These are phyloP conservation scores for Kodamaea suecica DNA, from an alignment of 1,139 yeast genomes.

Conservation along the genomic window DNA sequence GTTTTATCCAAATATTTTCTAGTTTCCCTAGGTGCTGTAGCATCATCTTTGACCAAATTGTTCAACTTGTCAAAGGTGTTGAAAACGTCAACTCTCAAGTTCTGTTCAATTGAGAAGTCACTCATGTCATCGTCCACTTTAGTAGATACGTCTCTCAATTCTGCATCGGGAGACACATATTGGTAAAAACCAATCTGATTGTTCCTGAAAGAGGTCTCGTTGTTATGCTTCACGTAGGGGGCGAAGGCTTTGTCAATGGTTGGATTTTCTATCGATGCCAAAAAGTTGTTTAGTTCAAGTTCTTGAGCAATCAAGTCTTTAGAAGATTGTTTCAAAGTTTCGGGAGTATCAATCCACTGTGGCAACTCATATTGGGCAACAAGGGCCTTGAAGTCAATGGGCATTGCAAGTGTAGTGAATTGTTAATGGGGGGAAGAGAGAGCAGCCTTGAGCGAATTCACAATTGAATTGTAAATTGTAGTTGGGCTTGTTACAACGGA, in stretches of 20 bases:
- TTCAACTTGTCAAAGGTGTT: conserved; percentile 53
- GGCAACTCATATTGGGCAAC: conserved; percentile 24
- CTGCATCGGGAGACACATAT: conserved; percentile 68
- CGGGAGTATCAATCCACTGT: conserved; percentile 59
- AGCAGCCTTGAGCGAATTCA: too few relatives aligned
- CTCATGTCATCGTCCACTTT: conserved; percentile 57
- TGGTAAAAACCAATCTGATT: conserved; percentile 61
- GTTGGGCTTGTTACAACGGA: too few relatives aligned
- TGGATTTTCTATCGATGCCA: conserved; percentile 51
- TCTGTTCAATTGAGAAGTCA: conserved; percentile 59
- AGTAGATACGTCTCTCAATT: conserved; percentile 66
- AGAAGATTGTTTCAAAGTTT: conserved; percentile 42
- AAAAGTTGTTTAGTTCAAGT: conserved; percentile 47
- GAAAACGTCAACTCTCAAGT: conserved; percentile 66
- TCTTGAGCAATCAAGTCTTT: conserved; percentile 44
- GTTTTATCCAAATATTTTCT: conserved; percentile 55
- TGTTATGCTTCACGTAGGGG: conserved; percentile 50
- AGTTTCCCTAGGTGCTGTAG: conserved; percentile 48
- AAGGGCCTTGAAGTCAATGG: not conserved
- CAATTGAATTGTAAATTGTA: too few relatives aligned
- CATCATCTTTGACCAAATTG: conserved; percentile 27
- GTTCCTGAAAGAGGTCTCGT: conserved; percentile 40
- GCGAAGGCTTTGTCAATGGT: conserved; percentile 54
- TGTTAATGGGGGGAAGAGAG: too few relatives aligned
- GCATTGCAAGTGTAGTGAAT: too few relatives aligned